phyloP scores from a whole-genome alignment of 306 rosid species.

The Corylus americana region DNA sequence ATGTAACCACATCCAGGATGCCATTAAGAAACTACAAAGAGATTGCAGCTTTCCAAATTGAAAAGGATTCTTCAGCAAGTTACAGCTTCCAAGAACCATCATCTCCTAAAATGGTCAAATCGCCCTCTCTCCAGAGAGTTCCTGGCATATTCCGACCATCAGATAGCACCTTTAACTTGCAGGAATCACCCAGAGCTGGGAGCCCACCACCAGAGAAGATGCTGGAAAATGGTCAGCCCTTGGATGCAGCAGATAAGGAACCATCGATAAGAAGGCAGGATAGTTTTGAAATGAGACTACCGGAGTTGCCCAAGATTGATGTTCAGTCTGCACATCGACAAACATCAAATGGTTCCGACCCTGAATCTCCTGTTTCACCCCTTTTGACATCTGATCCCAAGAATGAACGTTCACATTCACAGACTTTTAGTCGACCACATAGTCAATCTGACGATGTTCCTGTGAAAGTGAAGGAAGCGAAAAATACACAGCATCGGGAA shows the following conservation, averaged over 20 bases:
- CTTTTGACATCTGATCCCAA: conserved; percentile 95
- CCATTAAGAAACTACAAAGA: conserved; percentile 90
- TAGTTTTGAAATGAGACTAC: conserved; percentile 95
- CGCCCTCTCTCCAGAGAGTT: conserved; percentile 93
- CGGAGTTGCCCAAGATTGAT: conserved; percentile 92
- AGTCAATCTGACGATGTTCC: conserved; percentile 77
- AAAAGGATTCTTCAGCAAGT: conserved; percentile 92
- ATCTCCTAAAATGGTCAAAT: conserved; percentile 91
- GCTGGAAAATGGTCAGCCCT: conserved; percentile 74
- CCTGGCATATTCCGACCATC: conserved; percentile 60
- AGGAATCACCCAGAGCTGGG: conserved; percentile 74
- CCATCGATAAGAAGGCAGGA: conserved; percentile 91
- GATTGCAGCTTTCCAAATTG: conserved; percentile 86
- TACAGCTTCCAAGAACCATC: conserved; percentile 88
- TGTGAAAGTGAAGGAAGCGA: conserved; percentile 46
- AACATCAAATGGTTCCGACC: conserved; percentile 84
- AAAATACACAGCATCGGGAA: conserved; percentile 49
- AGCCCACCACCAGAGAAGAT: conserved; percentile 94
- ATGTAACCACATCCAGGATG: conserved; percentile 59
- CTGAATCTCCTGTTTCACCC: conserved; percentile 97
- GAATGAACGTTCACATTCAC: conserved; percentile 97
- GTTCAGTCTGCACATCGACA: conserved; percentile 73
- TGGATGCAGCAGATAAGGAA: conserved; percentile 76
- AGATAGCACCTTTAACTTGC: conserved; percentile 68
- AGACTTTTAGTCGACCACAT: conserved; percentile 92